Evolutionary conservation across 768 basidiomycete species (phyloP).

Genomic region (Pluteus cervinus): DNA sequence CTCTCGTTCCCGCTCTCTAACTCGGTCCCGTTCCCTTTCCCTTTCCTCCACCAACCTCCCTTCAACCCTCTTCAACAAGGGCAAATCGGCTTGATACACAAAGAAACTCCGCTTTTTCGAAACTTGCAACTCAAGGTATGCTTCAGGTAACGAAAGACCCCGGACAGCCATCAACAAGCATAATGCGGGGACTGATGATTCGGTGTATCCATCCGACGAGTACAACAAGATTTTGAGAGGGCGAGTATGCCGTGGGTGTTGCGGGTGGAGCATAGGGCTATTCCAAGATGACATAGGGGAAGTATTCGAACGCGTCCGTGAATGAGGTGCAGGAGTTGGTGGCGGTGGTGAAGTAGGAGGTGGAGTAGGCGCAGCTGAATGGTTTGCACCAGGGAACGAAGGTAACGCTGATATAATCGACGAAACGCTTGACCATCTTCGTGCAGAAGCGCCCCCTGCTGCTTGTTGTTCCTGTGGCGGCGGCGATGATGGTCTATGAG

Average conservation of each 20-base stretch:
- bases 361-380: conserved; percentile 15
- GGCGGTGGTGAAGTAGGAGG: conserved; percentile 11
- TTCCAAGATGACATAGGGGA: conserved; percentile 17
- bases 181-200: conserved; percentile 83
- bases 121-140: conserved; percentile 88
- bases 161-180: conserved; percentile 79
- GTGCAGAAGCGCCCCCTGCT: conserved; percentile 12
- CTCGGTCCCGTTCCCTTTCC: conserved; percentile 28
- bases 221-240: conserved; percentile 76
- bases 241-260: conserved; percentile 24
- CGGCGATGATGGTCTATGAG: conserved; percentile 4
- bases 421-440: conserved; percentile 39
- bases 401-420: conserved; percentile 34
- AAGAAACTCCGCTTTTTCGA: conserved; percentile 81
- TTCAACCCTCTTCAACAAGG: conserved; percentile 68
- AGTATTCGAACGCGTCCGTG: conserved; percentile 27
- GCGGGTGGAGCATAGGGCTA: conserved; percentile 11
- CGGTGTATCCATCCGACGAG: conserved; percentile 88
- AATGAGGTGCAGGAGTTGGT: conserved; percentile 15
- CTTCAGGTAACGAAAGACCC: conserved; percentile 70
- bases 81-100: conserved; percentile 80
- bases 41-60: conserved; percentile 35
- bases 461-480: conserved; percentile 7
- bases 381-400: conserved; percentile 20
- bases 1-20: conserved; percentile 27